Evolutionary conservation across 2,329 filamentous ascomycete genomes (phyloP).

Genomic region (Tothia fuscella): DNA sequence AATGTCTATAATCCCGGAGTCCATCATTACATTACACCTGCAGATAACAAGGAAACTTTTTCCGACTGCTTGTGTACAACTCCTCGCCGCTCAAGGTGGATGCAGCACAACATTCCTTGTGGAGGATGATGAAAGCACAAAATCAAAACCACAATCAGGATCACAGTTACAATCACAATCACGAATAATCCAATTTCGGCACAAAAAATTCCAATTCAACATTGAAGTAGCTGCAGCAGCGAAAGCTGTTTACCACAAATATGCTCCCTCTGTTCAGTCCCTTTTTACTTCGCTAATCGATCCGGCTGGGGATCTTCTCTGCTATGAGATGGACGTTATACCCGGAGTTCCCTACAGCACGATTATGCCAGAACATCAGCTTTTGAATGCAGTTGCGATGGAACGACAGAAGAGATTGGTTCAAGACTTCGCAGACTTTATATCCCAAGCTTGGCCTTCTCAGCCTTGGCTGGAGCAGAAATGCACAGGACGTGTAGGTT

Average conservation of each 20-base stretch:
- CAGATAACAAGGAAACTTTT: too few relatives aligned
- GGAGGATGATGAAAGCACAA: background rate
- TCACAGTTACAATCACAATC: too few relatives aligned
- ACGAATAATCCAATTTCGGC: conserved; percentile 12
- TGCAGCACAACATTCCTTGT: conserved; percentile 1
- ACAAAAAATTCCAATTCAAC: conserved; percentile 9
- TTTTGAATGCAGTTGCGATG: conserved; percentile 1
- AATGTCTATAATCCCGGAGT: too few relatives aligned
- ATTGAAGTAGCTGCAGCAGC: conserved; percentile 17
- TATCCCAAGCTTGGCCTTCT: conserved; percentile 18
- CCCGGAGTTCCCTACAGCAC: conserved; percentile 17
- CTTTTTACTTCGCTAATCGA: conserved; percentile 10
- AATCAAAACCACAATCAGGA: too few relatives aligned
- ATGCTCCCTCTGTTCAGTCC: conserved; percentile 15
- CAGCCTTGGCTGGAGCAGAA: background rate
- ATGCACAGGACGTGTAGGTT: conserved; percentile 20
- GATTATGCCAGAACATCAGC: conserved; percentile 11
- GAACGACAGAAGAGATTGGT: conserved; percentile 18
- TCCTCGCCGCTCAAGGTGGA: conserved; percentile 1
- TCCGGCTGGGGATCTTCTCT: conserved; percentile 13
- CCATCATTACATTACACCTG: too few relatives aligned
- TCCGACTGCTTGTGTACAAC: too few relatives aligned
- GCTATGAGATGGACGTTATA: conserved; percentile 20
- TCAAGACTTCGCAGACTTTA: conserved; percentile 18
- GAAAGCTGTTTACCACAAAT: conserved; percentile 14